Percentiles rank a stretch among this genome's conserved stretches.
Evolutionary conservation across 2,329 filamentous ascomycete genomes (phyloP).

Genomic region (Botryosphaeria dothidea): DNA sequence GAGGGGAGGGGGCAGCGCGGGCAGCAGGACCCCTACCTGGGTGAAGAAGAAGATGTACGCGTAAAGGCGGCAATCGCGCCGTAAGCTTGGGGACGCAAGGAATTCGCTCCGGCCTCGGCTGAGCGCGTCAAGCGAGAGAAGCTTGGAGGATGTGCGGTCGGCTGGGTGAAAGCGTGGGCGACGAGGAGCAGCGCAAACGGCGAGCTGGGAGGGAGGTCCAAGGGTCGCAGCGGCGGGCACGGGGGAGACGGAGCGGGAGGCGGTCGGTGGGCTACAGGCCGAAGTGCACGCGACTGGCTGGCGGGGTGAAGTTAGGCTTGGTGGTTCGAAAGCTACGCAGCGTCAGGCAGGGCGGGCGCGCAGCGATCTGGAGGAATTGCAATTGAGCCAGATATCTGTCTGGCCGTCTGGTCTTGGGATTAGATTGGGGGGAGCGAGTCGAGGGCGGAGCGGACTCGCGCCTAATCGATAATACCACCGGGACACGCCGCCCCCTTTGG

Average conservation of each 20-base stretch:
- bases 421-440: slow-evolving; percentile 5
- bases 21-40: slow-evolving; percentile 17
- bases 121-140: neutral
- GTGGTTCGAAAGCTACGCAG: slow-evolving; percentile 1
- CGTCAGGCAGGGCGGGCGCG: neutral
- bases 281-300: slow-evolving; percentile 2
- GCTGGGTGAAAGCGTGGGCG: neutral
- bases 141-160: neutral
- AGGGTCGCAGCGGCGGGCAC: neutral
- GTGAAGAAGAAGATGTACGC: slow-evolving; percentile 7
- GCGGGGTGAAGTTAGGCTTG: neutral
- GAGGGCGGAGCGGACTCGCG: slow-evolving; percentile 4
- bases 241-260: slow-evolving; percentile 11
- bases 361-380: slow-evolving; percentile 13
- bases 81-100: neutral
- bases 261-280: slow-evolving; percentile 9
- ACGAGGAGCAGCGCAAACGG: slow-evolving; percentile 9
- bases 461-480: slow-evolving; percentile 12
- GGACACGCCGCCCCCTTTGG: slow-evolving; percentile 12
- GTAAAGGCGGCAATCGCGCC: slow-evolving; percentile 9
- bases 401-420: neutral
- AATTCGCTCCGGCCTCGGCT: neutral
- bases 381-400: slow-evolving; percentile 15
- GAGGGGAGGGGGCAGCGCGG: slow-evolving; percentile 9
- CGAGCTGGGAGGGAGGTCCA: slow-evolving; percentile 6